A percentile compares a stretch with the other conserved stretches of the same genome.
Evolutionary conservation across 2,329 filamentous ascomycete species (phyloP).

Genomic region (Cladosporium sp.): DNA sequence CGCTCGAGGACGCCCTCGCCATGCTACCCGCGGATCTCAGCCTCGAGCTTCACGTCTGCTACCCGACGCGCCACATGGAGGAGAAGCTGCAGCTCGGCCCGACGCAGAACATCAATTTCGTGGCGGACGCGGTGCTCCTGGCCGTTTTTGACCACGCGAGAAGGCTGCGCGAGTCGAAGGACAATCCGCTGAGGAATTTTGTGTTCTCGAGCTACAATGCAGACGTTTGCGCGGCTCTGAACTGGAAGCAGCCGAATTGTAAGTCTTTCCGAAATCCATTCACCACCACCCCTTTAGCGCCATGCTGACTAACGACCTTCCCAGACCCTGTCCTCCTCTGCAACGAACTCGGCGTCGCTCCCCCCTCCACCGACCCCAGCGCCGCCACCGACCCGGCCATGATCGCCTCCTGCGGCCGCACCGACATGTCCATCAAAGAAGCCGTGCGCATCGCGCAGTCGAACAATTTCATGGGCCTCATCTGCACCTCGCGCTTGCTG

Average conservation of each 20-base stretch:
- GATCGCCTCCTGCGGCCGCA: constrained; percentile 58
- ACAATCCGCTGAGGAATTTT: constrained; percentile 73
- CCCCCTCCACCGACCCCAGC: constrained; percentile 10
- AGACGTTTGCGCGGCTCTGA: constrained; percentile 83
- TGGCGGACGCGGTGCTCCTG: constrained; percentile 74
- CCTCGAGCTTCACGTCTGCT: constrained; percentile 86
- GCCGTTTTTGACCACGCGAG: constrained; percentile 91
- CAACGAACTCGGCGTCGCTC: constrained; percentile 62
- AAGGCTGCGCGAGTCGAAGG: constrained; percentile 55
- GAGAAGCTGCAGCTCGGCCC: constrained; percentile 62
- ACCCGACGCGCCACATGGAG: constrained; percentile 72
- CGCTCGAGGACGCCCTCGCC: constrained; percentile 68
- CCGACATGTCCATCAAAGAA: constrained; percentile 85
- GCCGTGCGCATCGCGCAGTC: constrained; percentile 85
- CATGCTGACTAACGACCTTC: not conserved
- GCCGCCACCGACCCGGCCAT: constrained; percentile 18
- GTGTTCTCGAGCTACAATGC: constrained; percentile 93
- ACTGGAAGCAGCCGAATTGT: constrained; percentile 99
- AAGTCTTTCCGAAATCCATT: constrained; percentile 27
- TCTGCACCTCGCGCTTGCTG: constrained; percentile 80
- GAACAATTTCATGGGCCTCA: constrained; percentile 97
- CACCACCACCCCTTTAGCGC: not conserved
- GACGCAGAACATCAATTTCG: constrained; percentile 74
- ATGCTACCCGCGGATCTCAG: constrained; percentile 74
- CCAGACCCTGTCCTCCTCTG: constrained; percentile 84